Percentiles rank a stretch among this genome's conserved stretches.
Conservation (phyloP, 169 alveolate species). For the Eimeria praecox region DNA sequence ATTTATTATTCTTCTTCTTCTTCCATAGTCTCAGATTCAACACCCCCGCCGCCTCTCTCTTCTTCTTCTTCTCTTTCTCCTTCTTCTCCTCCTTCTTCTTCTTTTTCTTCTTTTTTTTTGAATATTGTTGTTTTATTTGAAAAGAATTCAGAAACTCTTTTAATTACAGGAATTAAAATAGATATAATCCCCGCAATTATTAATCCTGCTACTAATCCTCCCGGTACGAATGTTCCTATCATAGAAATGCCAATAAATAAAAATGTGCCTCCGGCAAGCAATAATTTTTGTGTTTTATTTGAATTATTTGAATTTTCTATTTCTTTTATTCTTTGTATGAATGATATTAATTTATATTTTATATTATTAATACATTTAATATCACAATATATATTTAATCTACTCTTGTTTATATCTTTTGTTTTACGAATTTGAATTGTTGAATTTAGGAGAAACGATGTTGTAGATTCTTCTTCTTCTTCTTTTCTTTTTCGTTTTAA, state of each 20-base stretch:
- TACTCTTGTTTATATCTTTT: too few species aligned
- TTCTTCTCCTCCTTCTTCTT: not conserved
- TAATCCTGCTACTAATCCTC: not conserved
- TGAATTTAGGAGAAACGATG: slow-evolving; percentile 10
- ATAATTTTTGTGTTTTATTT: not conserved
- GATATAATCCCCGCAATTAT: not conserved
- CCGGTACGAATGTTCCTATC: not conserved
- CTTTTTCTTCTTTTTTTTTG: too few species aligned
- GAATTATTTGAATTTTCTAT: not conserved
- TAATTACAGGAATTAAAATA: not conserved
- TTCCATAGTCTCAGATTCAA: not conserved
- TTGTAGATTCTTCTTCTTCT: too few species aligned
- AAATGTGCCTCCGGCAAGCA: slow-evolving; percentile 14
- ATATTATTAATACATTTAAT: not conserved
- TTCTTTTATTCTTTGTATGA: not conserved
- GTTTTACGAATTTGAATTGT: not conserved
- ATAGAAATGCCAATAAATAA: not conserved
- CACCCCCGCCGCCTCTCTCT: not conserved
- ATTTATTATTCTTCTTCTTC: not conserved
- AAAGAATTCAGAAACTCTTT: not conserved
- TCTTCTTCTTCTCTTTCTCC: not conserved
- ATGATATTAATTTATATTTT: not conserved
- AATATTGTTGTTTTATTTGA: not conserved
- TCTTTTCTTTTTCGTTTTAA: too few species aligned
- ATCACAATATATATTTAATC: not conserved